Evolutionary conservation across 2,329 filamentous ascomycete species (phyloP).

Genomic region (Phyllosticta paracitricarpa): DNA sequence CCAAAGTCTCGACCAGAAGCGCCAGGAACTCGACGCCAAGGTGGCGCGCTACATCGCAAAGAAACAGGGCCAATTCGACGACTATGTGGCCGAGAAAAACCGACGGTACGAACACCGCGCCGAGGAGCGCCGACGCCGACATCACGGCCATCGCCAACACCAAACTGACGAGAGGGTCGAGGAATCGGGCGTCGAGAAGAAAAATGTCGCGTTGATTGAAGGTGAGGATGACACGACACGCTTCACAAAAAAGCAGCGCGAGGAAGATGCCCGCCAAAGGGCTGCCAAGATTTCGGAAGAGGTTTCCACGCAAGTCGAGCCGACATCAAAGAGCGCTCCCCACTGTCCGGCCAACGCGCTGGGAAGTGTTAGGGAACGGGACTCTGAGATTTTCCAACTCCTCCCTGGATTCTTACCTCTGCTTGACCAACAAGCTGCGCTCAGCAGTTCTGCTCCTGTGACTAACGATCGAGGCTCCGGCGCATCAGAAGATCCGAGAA

Average conservation of each 20-base stretch:
- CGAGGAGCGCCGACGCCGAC: constrained; percentile 7
- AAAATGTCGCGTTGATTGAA: not conserved
- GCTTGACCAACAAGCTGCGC: constrained; percentile 6
- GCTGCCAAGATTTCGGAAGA: constrained; percentile 6
- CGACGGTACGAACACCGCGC: constrained; percentile 5
- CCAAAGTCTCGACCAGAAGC: constrained; percentile 10
- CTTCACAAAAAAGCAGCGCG: constrained; percentile 8
- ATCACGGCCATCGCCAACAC: not conserved
- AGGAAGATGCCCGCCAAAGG: constrained; percentile 6
- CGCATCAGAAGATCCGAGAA: constrained; percentile 1
- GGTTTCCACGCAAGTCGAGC: not conserved
- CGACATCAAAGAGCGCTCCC: not conserved
- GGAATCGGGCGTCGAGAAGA: not conserved
- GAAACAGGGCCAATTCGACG: constrained; percentile 11
- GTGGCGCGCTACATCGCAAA: constrained; percentile 10
- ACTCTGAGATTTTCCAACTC: constrained; percentile 9
- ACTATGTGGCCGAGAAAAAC: constrained; percentile 9
- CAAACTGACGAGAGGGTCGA: constrained; percentile 3
- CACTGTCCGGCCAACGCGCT: not conserved
- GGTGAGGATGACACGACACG: constrained; percentile 2
- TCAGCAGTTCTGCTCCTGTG: constrained; percentile 8
- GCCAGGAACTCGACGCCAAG: constrained; percentile 10
- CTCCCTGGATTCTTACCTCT: constrained; percentile 9
- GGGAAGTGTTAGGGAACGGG: constrained; percentile 4
- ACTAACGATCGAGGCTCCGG: not conserved